Percentiles rank a stretch among this genome's conserved stretches.
These are phyloP conservation scores for Crithidia brevicula DNA, from an alignment of 208 protist genomes.

Conservation along the genomic window DNA sequence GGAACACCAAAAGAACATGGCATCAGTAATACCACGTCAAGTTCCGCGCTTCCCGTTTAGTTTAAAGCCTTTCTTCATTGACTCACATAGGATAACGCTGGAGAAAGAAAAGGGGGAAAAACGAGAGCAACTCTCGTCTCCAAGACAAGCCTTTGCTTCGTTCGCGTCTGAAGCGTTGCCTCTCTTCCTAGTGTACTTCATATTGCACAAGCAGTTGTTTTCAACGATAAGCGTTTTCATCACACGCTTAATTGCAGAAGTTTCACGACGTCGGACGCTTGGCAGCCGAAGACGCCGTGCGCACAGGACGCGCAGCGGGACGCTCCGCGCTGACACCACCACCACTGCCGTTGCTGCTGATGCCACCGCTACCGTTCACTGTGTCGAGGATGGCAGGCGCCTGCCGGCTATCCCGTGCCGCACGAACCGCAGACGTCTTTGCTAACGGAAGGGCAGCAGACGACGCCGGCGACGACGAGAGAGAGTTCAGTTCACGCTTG, in stretches of 20 bases:
- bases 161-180: too few species aligned
- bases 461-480: neutral
- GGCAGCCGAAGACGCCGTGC: neutral
- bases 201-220: too few species aligned
- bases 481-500: neutral
- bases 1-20: too few species aligned
- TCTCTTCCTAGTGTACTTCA: too few species aligned
- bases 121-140: neutral
- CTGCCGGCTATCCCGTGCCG: neutral
- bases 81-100: too few species aligned
- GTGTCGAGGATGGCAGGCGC: neutral
- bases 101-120: neutral
- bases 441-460: neutral
- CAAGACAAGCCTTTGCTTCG: neutral
- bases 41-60: too few species aligned
- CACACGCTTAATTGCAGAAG: too few species aligned
- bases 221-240: too few species aligned
- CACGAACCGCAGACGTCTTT: neutral
- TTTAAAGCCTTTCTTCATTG: too few species aligned
- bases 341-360: too few species aligned
- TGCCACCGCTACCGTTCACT: too few species aligned
- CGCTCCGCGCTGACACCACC: neutral
- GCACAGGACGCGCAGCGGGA: constrained; percentile 2
- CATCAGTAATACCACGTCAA: too few species aligned
- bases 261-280: constrained; percentile 1